Evolutionary conservation across 2,329 filamentous ascomycete species (phyloP).

Genomic region (Colletotrichum musae): DNA sequence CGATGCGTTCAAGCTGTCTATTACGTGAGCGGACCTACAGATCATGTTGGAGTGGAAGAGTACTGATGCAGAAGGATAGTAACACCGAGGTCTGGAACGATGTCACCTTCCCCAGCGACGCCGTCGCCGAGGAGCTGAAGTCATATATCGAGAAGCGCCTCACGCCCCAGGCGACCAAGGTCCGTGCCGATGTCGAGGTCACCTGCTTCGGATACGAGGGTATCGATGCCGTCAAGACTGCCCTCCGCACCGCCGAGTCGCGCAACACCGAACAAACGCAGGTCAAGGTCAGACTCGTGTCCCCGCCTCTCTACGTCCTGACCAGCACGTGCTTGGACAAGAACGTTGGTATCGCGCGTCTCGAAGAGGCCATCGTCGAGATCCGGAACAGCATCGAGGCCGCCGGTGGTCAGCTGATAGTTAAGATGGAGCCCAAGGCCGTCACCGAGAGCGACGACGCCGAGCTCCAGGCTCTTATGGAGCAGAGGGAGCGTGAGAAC

Average conservation of each 20-base stretch:
- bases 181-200: slow-evolving; percentile 97
- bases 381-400: slow-evolving; percentile 85
- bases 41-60: not conserved
- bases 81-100: slow-evolving; percentile 98
- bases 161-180: slow-evolving; percentile 98
- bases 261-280: slow-evolving; percentile 93
- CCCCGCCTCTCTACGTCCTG: slow-evolving; percentile 94
- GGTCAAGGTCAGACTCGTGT: slow-evolving; percentile 99
- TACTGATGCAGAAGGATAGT: slow-evolving; percentile 57
- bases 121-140: slow-evolving; percentile 90
- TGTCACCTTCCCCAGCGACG: slow-evolving; percentile 87
- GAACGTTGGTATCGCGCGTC: slow-evolving; percentile 82
- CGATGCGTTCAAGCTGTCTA: slow-evolving; percentile 98
- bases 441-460: slow-evolving; percentile 99
- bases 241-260: slow-evolving; percentile 90
- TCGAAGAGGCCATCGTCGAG: slow-evolving; percentile 92
- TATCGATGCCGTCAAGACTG: slow-evolving; percentile 97
- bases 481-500: slow-evolving; percentile 98
- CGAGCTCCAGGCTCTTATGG: slow-evolving; percentile 97
- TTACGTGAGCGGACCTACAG: slow-evolving; percentile 77
- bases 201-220: slow-evolving; percentile 97
- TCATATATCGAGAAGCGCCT: slow-evolving; percentile 97
- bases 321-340: slow-evolving; percentile 98
- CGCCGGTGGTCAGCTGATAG: slow-evolving; percentile 83
- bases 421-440: slow-evolving; percentile 99